Evolutionary conservation across 768 basidiomycete species (phyloP), one percentile per base, ranked within the genome.

Genomic region (Auricularia cornea): DNA sequence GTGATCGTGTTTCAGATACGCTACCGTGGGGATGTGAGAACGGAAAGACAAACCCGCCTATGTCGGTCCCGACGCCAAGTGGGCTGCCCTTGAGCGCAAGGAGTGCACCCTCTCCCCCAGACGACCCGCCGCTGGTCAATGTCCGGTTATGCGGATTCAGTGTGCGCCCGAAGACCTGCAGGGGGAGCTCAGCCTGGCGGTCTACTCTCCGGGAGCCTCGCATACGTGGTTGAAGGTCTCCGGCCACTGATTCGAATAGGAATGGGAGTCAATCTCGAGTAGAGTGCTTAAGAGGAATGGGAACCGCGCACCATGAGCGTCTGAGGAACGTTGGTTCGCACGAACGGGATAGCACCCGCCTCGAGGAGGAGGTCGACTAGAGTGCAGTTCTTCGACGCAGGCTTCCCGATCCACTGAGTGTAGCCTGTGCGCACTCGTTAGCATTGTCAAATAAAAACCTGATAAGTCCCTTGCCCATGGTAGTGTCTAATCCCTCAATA

Each of bases 61-160:
- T 83, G 70, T 93, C 92, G 30, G 91, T 87, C 48, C 91, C 92
- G 12, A 92, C 82, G 31, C 91, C 89, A 65, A 83, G 51, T 2
- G 77, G 75, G 35, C 76, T 76, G 31, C 83, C 82, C 62, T 70
- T 77, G 71, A 79, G 67, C 70, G 84, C 86, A 48, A 93, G 68
- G 6, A 94, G 79, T 1, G 92, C 90, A 44, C 89, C 89, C 75
- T 94, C 93, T 33, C 92, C 93, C 6, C 93, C 93, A 3, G 88
- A 90, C 0, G 90, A 93, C 1, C 93, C 93, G 14, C 92, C 92
- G 4, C 78, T 74, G 3, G 88, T 91, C 56, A 91, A 76, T 18
- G 79, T 79, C 8, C 87, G 82, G 70, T 93, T 92, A 70, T 80
- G 76, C 0, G 92, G 92, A 68, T 94, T 92, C n/a, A 76, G 69